Conservation (phyloP, 176 grass and related monocot genomes). For the Pontederia paniculata region DNA sequence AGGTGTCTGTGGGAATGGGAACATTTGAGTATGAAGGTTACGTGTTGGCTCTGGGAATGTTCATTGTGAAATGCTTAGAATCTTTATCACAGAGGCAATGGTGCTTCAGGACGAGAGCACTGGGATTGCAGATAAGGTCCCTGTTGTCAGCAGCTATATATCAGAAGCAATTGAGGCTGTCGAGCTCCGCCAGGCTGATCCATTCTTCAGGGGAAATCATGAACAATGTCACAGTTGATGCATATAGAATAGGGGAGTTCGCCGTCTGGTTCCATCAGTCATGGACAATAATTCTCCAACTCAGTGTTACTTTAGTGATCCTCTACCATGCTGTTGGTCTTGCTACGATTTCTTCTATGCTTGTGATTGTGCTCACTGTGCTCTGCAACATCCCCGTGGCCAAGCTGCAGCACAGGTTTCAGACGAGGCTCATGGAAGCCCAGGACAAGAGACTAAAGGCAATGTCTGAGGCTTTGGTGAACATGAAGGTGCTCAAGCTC, state of each 20-base stretch:
- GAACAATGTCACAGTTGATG: slow-evolving; percentile 88
- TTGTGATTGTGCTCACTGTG: slow-evolving; percentile 64
- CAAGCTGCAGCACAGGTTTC: slow-evolving; percentile 79
- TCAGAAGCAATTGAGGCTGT: slow-evolving; percentile 67
- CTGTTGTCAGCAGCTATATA: slow-evolving; percentile 67
- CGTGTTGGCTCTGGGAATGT: slow-evolving; percentile 41
- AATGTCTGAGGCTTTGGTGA: slow-evolving; percentile 66
- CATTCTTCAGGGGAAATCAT: slow-evolving; percentile 88
- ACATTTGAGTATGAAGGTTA: slow-evolving; percentile 58
- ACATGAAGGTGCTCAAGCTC: slow-evolving; percentile 80
- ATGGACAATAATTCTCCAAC: slow-evolving; percentile 75
- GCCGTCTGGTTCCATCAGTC: slow-evolving; percentile 89
- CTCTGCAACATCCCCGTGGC: slow-evolving; percentile 69
- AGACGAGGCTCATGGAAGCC: slow-evolving; percentile 72
- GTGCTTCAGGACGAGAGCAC: slow-evolving; percentile 59
- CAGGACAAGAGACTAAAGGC: slow-evolving; percentile 84
- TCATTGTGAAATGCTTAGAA: slow-evolving; percentile 67
- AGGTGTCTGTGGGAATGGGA: slow-evolving; percentile 47
- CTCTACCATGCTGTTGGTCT: slow-evolving; percentile 64
- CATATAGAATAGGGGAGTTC: slow-evolving; percentile 80
- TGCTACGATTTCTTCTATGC: slow-evolving; percentile 51
- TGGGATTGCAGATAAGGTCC: slow-evolving; percentile 73
- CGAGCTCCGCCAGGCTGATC: slow-evolving; percentile 51
- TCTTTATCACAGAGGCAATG: slow-evolving; percentile 86
- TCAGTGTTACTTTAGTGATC: slow-evolving; percentile 62